These are phyloP conservation scores for Dipodascopsis uninucleata DNA, from an alignment of 805 yeast genomes.

Conservation along the genomic window DNA sequence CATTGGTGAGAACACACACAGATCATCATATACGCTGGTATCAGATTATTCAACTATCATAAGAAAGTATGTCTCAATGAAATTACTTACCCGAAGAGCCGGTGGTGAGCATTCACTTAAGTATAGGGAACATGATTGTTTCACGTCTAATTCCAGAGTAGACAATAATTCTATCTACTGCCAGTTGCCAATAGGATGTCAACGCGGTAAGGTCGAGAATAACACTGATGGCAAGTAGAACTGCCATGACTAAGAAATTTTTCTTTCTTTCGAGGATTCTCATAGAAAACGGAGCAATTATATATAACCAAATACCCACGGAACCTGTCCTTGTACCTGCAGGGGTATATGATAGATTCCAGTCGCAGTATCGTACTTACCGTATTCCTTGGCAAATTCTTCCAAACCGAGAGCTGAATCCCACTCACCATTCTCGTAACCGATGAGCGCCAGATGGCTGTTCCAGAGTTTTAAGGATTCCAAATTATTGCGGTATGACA, in stretches of 20 bases:
- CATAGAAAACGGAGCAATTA: not conserved
- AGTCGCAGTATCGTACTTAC: not conserved
- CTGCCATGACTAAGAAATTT: not conserved
- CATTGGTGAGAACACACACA: no score
- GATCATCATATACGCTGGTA: no score
- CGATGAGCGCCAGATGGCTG: no score
- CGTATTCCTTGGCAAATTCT: not conserved
- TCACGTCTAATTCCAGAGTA: no score
- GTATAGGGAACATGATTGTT: no score
- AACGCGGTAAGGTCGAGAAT: not conserved
- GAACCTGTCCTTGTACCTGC: not conserved
- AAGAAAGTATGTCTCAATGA: no score
- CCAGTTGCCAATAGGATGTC: constrained; percentile 32
- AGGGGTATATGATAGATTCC: not conserved
- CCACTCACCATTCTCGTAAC: not conserved
- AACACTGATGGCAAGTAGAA: not conserved
- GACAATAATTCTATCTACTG: no score
- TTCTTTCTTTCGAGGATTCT: not conserved
- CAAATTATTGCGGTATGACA: no score
- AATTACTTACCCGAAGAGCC: no score
- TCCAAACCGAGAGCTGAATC: not conserved
- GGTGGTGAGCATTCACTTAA: no score
- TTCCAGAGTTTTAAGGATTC: no score
- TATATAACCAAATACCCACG: not conserved
- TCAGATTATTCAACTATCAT: no score